Evolutionary conservation across 768 basidiomycete genomes (phyloP).

Genomic region (Gloeophyllum trabeum): DNA sequence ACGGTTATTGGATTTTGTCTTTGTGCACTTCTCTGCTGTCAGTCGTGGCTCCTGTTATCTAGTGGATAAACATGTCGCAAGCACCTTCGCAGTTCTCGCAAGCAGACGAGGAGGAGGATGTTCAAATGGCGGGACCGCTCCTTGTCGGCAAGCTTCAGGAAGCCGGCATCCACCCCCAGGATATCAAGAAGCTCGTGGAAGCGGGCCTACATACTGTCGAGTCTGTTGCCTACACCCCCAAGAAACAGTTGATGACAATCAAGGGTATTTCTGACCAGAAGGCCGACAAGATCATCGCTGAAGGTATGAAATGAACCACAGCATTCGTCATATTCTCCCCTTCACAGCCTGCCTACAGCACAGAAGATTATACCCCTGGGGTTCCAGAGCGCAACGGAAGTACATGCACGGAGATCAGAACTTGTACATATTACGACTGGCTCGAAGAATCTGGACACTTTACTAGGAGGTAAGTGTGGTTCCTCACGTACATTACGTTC

Average conservation of each 20-base stretch:
- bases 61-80: neutral
- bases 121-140: slow-evolving; percentile 65
- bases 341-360: slow-evolving; percentile 31
- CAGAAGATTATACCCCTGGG: slow-evolving; percentile 95
- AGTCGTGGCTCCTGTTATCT: neutral
- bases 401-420: slow-evolving; percentile 90
- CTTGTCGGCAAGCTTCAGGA: slow-evolving; percentile 81
- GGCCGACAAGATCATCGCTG: slow-evolving; percentile 89
- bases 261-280: slow-evolving; percentile 97
- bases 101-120: slow-evolving; percentile 36
- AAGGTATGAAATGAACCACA: slow-evolving; percentile 46
- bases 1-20: no score
- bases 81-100: slow-evolving; percentile 42
- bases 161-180: slow-evolving; percentile 79
- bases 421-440: slow-evolving; percentile 96
- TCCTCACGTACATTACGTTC: neutral
- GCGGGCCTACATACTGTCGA: slow-evolving; percentile 92
- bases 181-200: slow-evolving; percentile 90
- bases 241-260: slow-evolving; percentile 81
- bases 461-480: slow-evolving; percentile 65
- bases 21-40: no score
- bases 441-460: slow-evolving; percentile 89
- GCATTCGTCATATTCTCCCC: slow-evolving; percentile 1
- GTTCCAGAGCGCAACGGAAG: slow-evolving; percentile 96
- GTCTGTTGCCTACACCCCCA: slow-evolving; percentile 91